These are phyloP conservation scores for Xylaria longipes DNA, from an alignment of 495 filamentous ascomycete genomes.

Conservation along the genomic window DNA sequence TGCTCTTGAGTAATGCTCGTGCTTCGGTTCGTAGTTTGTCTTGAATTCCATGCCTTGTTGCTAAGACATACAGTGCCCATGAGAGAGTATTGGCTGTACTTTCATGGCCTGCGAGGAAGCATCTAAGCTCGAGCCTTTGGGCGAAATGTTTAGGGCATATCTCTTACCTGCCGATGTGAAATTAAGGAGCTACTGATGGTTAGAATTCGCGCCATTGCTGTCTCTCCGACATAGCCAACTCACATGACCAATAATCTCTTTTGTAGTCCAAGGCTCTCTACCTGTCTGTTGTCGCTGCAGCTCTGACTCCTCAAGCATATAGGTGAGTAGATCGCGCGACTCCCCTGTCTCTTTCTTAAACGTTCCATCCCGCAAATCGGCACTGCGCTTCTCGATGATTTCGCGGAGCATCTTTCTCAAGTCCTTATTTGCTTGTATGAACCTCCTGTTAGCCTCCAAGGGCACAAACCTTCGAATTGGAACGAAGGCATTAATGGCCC, in stretches of 20 bases:
- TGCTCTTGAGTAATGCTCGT: constrained; percentile 23
- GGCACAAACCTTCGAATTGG: constrained; percentile 39
- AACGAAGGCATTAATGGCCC: constrained; percentile 35
- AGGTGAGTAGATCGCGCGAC: constrained; percentile 35
- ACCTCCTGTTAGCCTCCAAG: constrained; percentile 35
- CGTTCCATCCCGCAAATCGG: constrained; percentile 33
- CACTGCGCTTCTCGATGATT: constrained; percentile 32
- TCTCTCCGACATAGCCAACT: not conserved
- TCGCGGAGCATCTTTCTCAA: constrained; percentile 36
- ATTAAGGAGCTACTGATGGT: not conserved
- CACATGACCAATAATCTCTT: constrained; percentile 39
- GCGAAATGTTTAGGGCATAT: not conserved
- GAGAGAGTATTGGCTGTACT: constrained; percentile 33
- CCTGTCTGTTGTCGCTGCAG: constrained; percentile 29
- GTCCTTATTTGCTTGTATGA: constrained; percentile 32
- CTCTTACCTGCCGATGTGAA: constrained; percentile 13
- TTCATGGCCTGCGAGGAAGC: constrained; percentile 33
- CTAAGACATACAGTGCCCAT: constrained; percentile 35
- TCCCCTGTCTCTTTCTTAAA: constrained; percentile 28
- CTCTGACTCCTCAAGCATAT: constrained; percentile 36
- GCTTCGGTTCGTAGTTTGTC: constrained; percentile 40
- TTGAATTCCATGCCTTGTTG: constrained; percentile 31
- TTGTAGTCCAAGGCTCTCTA: constrained; percentile 32
- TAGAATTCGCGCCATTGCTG: not conserved
- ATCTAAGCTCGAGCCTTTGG: not conserved